A percentile compares a stretch with the other conserved stretches of the same genome.
These are phyloP conservation scores for Calonectria henricotiae DNA, from an alignment of 2,329 filamentous ascomycete species.

Conservation along the genomic window DNA sequence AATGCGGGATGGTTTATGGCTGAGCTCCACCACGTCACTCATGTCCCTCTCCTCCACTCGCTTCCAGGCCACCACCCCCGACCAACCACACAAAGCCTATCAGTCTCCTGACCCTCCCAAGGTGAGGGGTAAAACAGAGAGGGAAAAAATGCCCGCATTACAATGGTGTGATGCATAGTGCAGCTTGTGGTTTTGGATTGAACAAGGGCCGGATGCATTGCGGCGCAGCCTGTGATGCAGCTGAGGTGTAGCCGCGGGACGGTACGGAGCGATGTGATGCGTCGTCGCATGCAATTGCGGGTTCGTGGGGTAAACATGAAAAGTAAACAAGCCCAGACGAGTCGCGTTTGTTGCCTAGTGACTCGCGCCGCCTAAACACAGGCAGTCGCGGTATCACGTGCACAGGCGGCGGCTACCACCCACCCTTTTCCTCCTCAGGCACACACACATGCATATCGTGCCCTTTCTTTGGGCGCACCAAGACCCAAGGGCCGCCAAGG, in stretches of 20 bases:
- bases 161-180: constrained; percentile 49
- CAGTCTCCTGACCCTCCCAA: constrained; percentile 48
- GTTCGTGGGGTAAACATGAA: constrained; percentile 46
- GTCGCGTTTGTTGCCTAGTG: constrained; percentile 44
- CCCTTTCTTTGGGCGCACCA: constrained; percentile 15
- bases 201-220: constrained; percentile 41
- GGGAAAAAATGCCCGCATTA: constrained; percentile 45
- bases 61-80: constrained; percentile 42
- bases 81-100: constrained; percentile 31
- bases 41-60: constrained; percentile 29
- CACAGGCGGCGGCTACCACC: not conserved
- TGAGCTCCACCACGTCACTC: constrained; percentile 51
- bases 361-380: constrained; percentile 19
- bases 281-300: constrained; percentile 18
- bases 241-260: constrained; percentile 26
- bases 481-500: constrained; percentile 9
- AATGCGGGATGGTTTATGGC: constrained; percentile 50
- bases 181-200: constrained; percentile 52
- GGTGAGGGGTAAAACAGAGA: constrained; percentile 51
- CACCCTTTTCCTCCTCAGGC: constrained; percentile 13
- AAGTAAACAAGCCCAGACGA: constrained; percentile 52
- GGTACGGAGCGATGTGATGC: constrained; percentile 27
- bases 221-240: constrained; percentile 38
- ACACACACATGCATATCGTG: constrained; percentile 19
- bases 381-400: constrained; percentile 49